Conservation (phyloP, 2,329 filamentous ascomycete genomes). For the Diaporthe sp. region DNA sequence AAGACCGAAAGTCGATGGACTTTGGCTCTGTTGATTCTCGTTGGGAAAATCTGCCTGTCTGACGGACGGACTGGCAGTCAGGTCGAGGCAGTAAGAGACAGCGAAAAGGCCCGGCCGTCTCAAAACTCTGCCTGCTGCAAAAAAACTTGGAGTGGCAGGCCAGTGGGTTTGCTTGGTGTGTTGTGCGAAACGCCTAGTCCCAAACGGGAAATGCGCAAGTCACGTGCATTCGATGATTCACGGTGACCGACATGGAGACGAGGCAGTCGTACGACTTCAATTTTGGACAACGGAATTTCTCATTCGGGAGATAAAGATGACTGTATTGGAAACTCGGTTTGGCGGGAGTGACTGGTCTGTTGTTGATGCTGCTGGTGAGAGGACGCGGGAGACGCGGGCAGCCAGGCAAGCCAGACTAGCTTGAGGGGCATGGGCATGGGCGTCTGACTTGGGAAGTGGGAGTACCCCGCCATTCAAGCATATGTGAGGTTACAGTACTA, state of each 20-base stretch:
- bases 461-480: constrained; percentile 32
- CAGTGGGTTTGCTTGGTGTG: constrained; percentile 18
- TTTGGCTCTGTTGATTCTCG: constrained; percentile 37
- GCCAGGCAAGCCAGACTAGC: not conserved
- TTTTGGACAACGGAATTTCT: not conserved
- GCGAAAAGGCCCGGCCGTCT: constrained; percentile 5
- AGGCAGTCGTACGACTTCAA: no score
- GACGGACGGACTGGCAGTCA: constrained; percentile 21
- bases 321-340: not conserved
- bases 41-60: constrained; percentile 30
- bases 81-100: constrained; percentile 17
- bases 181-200: constrained; percentile 36
- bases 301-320: no score
- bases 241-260: not conserved
- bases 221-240: constrained; percentile 16
- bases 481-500: constrained; percentile 24
- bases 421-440: not conserved
- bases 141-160: constrained; percentile 23
- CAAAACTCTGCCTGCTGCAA: constrained; percentile 30
- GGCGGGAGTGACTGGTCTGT: not conserved
- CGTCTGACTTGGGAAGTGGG: not conserved
- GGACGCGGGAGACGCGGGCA: not conserved
- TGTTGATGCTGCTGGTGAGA: constrained; percentile 13
- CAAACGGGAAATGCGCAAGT: constrained; percentile 2
- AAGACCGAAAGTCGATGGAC: constrained; percentile 36